Conservation (phyloP, 2,329 filamentous ascomycete species). For the Pseudogymnoascus sp. region DNA sequence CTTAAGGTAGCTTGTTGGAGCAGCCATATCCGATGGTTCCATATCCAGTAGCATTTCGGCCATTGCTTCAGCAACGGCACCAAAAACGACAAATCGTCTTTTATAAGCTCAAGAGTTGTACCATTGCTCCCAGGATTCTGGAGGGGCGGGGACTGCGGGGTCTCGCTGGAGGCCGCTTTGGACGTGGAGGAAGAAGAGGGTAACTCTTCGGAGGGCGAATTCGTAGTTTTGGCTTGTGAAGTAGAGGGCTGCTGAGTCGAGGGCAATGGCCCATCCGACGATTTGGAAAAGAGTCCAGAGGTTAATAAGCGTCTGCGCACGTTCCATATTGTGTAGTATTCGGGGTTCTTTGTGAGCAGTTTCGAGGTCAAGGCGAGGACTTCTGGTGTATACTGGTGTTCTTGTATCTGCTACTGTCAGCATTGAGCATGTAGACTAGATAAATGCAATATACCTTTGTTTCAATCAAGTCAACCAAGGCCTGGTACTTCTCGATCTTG, state of each 20-base stretch:
- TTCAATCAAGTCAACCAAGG: conserved; percentile 60
- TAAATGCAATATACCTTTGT: conserved; percentile 42
- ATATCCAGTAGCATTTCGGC: conserved; percentile 99
- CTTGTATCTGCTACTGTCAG: conserved; percentile 21
- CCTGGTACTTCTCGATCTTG: conserved; percentile 68
- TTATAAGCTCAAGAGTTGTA: conserved; percentile 51
- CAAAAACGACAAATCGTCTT: conserved; percentile 70
- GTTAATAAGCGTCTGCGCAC: conserved; percentile 61
- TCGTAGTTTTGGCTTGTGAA: conserved; percentile 47
- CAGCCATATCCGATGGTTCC: conserved; percentile 89
- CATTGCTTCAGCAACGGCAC: conserved; percentile 75
- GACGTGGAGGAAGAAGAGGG: conserved; percentile 49
- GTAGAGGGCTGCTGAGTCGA: conserved; percentile 47
- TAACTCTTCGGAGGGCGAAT: conserved; percentile 54
- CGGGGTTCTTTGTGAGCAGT: conserved; percentile 68
- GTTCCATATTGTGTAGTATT: conserved; percentile 91
- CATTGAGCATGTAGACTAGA: conserved; percentile 1
- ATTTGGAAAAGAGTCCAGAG: conserved; percentile 43
- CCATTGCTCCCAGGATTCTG: conserved; percentile 42
- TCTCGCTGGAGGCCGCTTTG: conserved; percentile 43
- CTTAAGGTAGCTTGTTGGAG: conserved; percentile 61
- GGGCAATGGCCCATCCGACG: conserved; percentile 41
- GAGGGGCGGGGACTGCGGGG: conserved; percentile 37
- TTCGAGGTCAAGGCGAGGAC: conserved; percentile 62
- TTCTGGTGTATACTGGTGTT: conserved; percentile 33